phyloP scores from a whole-genome alignment of 345 rosid genomes.

The Orychophragmus violaceus region DNA sequence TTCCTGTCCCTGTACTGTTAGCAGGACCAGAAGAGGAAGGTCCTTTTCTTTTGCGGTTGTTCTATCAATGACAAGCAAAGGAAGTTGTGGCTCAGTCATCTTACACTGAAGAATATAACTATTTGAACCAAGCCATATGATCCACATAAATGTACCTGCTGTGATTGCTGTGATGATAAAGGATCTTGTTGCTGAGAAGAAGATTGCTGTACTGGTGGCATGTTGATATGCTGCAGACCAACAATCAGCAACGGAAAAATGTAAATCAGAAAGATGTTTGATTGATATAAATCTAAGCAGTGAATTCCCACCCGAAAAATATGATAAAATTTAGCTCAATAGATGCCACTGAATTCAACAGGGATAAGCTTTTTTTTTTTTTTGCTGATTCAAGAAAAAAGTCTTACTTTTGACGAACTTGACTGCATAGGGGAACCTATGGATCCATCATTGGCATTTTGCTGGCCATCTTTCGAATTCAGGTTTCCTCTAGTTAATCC shows the following conservation, averaged over 20 bases:
- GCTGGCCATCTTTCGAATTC: constrained; percentile 82
- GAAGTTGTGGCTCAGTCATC: constrained; percentile 19
- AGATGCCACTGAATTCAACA: constrained; percentile 13
- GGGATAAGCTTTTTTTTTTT: not conserved
- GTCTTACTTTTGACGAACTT: constrained; percentile 75
- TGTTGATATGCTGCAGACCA: constrained; percentile 59
- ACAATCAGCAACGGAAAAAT: constrained; percentile 5
- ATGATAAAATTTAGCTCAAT: constrained; percentile 1
- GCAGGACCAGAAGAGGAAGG: constrained; percentile 97
- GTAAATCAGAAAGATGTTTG: not conserved
- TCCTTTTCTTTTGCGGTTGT: constrained; percentile 88
- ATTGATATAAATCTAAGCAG: too few relatives aligned
- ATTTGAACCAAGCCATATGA: constrained; percentile 6
- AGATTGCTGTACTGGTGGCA: constrained; percentile 80
- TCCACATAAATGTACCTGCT: constrained; percentile 50
- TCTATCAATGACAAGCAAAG: constrained; percentile 42
- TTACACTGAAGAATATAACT: constrained; percentile 4
- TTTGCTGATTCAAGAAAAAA: constrained; percentile 3
- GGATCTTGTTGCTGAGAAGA: constrained; percentile 91
- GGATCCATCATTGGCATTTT: constrained; percentile 69
- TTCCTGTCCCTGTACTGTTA: constrained; percentile 94
- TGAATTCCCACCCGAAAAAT: not conserved
- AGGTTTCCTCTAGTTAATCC: constrained; percentile 71
- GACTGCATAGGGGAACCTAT: constrained; percentile 98
- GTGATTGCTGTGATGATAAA: constrained; percentile 62